phyloP scores from a whole-genome alignment of 208 protist genomes.

The Trypanosoma brucei region DNA sequence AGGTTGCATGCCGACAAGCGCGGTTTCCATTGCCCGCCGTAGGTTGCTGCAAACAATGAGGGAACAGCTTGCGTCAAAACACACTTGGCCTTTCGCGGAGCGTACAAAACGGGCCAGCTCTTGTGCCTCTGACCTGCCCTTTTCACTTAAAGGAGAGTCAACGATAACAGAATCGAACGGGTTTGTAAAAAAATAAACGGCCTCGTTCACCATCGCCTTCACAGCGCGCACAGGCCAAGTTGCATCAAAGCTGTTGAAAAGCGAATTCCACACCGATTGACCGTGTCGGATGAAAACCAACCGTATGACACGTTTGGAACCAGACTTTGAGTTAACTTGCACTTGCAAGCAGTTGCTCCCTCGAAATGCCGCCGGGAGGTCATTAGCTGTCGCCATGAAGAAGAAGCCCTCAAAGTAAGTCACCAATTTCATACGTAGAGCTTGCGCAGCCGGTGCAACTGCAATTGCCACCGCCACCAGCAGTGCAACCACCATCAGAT shows the following conservation, averaged over 20 bases:
- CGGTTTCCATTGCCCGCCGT: constrained; percentile 85
- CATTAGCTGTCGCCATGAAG: constrained; percentile 66
- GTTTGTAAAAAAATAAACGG: constrained; percentile 56
- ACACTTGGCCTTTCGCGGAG: constrained; percentile 53
- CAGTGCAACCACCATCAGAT: constrained; percentile 56
- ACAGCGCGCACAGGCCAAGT: constrained; percentile 58
- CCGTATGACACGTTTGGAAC: constrained; percentile 60
- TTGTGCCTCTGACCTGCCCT: constrained; percentile 58
- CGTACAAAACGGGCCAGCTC: constrained; percentile 71
- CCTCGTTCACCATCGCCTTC: constrained; percentile 44
- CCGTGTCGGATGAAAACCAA: constrained; percentile 91
- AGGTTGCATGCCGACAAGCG: constrained; percentile 53
- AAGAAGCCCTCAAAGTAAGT: constrained; percentile 44
- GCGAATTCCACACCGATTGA: constrained; percentile 91
- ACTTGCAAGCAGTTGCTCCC: constrained; percentile 72
- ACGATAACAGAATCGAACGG: constrained; percentile 84
- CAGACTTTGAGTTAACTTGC: constrained; percentile 18
- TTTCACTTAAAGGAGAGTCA: constrained; percentile 86
- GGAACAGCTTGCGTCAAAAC: constrained; percentile 52
- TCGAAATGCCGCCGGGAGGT: constrained; percentile 59
- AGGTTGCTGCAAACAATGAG: constrained; percentile 83
- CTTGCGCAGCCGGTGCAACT: constrained; percentile 34
- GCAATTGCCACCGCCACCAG: constrained; percentile 48
- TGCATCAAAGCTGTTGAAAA: constrained; percentile 75
- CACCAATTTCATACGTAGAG: constrained; percentile 42